Percentiles rank a stretch among this genome's conserved stretches.
Evolutionary conservation across 768 basidiomycete species (phyloP).

Genomic region (Auricularia sp.): DNA sequence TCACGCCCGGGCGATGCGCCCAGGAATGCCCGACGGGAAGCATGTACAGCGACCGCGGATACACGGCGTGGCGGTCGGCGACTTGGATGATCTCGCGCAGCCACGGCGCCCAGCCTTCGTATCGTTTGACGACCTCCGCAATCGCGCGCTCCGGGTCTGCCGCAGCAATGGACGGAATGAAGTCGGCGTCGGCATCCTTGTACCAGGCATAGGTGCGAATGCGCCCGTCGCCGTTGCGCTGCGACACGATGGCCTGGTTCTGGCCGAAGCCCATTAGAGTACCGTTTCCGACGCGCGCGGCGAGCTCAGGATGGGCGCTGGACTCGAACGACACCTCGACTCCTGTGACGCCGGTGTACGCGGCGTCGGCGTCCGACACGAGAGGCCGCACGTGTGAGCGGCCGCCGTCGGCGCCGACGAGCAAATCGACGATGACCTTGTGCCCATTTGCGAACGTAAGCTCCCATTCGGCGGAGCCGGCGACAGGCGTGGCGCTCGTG

Average conservation of each 20-base stretch:
- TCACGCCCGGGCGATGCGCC: slow-evolving; percentile 5
- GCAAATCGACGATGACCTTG: slow-evolving; percentile 8
- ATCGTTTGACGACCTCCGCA: slow-evolving; percentile 6
- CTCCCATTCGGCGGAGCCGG: background rate
- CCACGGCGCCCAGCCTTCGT: slow-evolving; percentile 10
- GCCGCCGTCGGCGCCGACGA: slow-evolving; percentile 21
- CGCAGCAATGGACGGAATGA: slow-evolving; percentile 6
- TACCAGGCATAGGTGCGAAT: slow-evolving; percentile 11
- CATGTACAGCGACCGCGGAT: slow-evolving; percentile 1
- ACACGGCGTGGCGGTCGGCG: slow-evolving; percentile 10
- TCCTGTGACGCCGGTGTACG: slow-evolving; percentile 14
- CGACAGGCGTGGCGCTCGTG: background rate
- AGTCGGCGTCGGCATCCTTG: background rate
- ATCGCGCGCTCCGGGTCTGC: background rate
- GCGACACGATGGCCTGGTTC: slow-evolving; percentile 12
- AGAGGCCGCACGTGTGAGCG: slow-evolving; percentile 16
- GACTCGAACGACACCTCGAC: slow-evolving; percentile 12
- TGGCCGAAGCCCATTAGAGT: slow-evolving; percentile 8
- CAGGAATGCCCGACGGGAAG: slow-evolving; percentile 7
- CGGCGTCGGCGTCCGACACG: slow-evolving; percentile 10
- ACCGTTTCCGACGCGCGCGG: slow-evolving; percentile 9
- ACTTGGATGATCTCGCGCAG: slow-evolving; percentile 10
- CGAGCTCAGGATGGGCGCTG: slow-evolving; percentile 6
- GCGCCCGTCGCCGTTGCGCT: slow-evolving; percentile 15
- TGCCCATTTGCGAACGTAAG: background rate